Percentiles rank a stretch among this genome's conserved stretches.
phyloP scores from a whole-genome alignment of 148 eudicot species.

The Diospyros kaki region DNA sequence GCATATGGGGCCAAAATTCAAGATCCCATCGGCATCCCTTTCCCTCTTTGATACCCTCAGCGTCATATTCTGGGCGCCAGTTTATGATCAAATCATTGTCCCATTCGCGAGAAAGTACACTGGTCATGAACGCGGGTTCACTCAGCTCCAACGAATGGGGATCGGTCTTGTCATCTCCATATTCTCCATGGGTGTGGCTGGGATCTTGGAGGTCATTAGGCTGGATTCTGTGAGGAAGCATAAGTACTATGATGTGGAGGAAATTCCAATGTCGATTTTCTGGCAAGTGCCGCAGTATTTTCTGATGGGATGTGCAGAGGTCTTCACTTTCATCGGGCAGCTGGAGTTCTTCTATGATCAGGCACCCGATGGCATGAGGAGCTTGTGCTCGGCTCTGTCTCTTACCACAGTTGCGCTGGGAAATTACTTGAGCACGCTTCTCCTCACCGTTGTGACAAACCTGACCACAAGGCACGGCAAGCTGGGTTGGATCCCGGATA shows the following conservation, averaged over 20 bases:
- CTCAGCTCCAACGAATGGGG: constrained; percentile 49
- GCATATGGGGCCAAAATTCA: constrained; percentile 24
- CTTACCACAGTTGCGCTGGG: constrained; percentile 31
- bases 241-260: constrained; percentile 15
- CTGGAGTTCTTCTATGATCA: constrained; percentile 47
- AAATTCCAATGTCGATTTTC: constrained; percentile 15
- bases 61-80: constrained; percentile 42
- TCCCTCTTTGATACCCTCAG: constrained; percentile 37
- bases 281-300: constrained; percentile 44
- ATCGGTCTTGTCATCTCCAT: constrained; percentile 48
- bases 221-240: constrained; percentile 12
- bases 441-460: constrained; percentile 29
- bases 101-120: constrained; percentile 39
- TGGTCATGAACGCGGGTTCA: constrained; percentile 33
- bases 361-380: constrained; percentile 45
- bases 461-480: constrained; percentile 26
- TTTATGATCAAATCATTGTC: constrained; percentile 41
- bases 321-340: constrained; percentile 38
- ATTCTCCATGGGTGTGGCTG: constrained; percentile 40
- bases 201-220: constrained; percentile 29
- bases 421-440: constrained; percentile 33
- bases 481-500: constrained; percentile 43
- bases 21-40: constrained; percentile 50
- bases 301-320: constrained; percentile 37
- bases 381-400: constrained; percentile 34